These are phyloP conservation scores for Aspergillus neotritici DNA, from an alignment of 2,329 filamentous ascomycete genomes.

Conservation along the genomic window DNA sequence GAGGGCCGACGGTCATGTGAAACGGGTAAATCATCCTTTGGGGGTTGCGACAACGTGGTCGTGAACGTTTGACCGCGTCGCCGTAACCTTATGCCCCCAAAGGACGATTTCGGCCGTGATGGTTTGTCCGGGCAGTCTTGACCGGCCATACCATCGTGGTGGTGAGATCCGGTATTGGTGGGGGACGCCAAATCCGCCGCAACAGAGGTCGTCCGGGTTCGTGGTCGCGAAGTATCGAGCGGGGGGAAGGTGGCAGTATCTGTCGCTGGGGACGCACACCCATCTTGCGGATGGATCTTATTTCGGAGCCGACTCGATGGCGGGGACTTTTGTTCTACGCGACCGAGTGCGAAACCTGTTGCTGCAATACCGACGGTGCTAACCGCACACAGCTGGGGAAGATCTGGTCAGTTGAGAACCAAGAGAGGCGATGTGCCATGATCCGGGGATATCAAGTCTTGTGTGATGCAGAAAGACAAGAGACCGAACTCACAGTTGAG, in stretches of 20 bases:
- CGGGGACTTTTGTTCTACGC: slow-evolving; percentile 38
- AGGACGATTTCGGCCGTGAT: slow-evolving; percentile 22
- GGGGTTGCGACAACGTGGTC: slow-evolving; percentile 23
- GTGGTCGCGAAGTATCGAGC: slow-evolving; percentile 12
- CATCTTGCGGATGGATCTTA: slow-evolving; percentile 21
- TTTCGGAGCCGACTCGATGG: slow-evolving; percentile 25
- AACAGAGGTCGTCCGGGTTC: slow-evolving; percentile 15
- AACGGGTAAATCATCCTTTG: slow-evolving; percentile 21
- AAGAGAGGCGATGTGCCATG: background rate
- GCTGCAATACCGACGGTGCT: slow-evolving; percentile 58
- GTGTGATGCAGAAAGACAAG: background rate
- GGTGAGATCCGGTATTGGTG: slow-evolving; percentile 4
- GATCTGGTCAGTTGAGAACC: slow-evolving; percentile 8
- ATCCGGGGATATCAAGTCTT: too few species aligned
- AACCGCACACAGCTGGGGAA: slow-evolving; percentile 54
- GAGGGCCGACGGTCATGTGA: slow-evolving; percentile 36
- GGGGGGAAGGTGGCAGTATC: slow-evolving; percentile 10
- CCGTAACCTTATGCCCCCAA: slow-evolving; percentile 26
- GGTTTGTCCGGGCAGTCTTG: slow-evolving; percentile 10
- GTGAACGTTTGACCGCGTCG: slow-evolving; percentile 35
- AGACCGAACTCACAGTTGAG: slow-evolving; percentile 33
- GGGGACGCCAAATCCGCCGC: slow-evolving; percentile 13
- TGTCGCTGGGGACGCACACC: slow-evolving; percentile 11
- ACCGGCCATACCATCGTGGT: slow-evolving; percentile 10
- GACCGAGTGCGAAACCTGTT: slow-evolving; percentile 54